Percentiles rank a stretch among this genome's conserved stretches.
These are phyloP conservation scores for Parietaria judaica DNA, from an alignment of 306 rosid genomes.

Conservation along the genomic window DNA sequence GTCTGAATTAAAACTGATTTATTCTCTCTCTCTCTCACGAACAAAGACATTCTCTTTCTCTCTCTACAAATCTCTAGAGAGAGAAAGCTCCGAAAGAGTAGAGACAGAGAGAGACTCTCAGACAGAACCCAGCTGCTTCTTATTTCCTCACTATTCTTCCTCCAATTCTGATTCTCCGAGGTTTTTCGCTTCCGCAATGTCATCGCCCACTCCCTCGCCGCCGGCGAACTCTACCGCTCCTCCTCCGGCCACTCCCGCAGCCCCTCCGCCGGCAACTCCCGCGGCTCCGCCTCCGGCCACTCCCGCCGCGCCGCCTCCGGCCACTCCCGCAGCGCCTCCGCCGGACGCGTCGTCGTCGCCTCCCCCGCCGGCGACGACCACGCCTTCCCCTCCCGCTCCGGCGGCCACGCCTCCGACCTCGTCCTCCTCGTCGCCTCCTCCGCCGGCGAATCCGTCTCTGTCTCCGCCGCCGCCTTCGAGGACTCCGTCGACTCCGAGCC, in stretches of 20 bases:
- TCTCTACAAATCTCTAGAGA: background rate
- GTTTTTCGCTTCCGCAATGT: conserved; percentile 25
- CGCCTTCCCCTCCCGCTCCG: conserved; percentile 21
- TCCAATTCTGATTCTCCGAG: background rate
- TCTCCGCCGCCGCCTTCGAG: conserved; percentile 13
- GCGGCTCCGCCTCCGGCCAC: conserved; percentile 29
- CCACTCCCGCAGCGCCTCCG: conserved; percentile 15
- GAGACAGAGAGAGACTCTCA: conserved; percentile 18
- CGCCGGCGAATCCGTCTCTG: conserved; percentile 24
- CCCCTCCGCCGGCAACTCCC: conserved; percentile 29
- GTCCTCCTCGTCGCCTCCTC: conserved; percentile 25
- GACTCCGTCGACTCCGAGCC: conserved; percentile 14
- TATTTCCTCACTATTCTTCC: background rate
- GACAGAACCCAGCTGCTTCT: background rate
- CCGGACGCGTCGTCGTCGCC: conserved; percentile 24
- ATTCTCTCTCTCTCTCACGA: background rate
- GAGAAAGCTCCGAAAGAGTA: background rate
- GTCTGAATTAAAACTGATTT: conserved; percentile 2
- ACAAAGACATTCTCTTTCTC: conserved; percentile 15
- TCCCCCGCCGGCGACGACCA: conserved; percentile 27
- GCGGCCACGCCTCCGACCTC: conserved; percentile 16
- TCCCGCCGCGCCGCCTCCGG: conserved; percentile 32
- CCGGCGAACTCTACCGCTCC: conserved; percentile 24
- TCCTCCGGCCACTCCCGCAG: conserved; percentile 19
- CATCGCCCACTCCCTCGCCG: conserved; percentile 47